Conservation (phyloP, 805 yeast species). For the Spathaspora sp. region DNA sequence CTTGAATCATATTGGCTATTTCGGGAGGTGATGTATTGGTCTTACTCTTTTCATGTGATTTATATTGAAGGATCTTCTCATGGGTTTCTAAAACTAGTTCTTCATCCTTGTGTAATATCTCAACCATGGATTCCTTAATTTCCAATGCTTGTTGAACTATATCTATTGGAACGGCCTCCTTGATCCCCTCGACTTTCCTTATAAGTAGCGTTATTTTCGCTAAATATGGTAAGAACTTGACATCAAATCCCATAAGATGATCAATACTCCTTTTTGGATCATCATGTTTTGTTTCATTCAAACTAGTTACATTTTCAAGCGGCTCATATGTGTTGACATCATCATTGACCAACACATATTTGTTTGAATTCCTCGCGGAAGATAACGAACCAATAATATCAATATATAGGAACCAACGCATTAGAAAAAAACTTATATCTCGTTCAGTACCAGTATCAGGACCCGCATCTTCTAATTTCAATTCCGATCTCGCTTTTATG, state of each 20-base stretch:
- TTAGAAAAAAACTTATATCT: slow-evolving; percentile 50
- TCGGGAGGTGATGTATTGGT: slow-evolving; percentile 12
- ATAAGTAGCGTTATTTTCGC: slow-evolving; percentile 43
- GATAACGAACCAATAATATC: slow-evolving; percentile 64
- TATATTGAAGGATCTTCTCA: slow-evolving; percentile 15
- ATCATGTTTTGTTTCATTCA: slow-evolving; percentile 14
- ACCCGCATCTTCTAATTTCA: slow-evolving; percentile 1
- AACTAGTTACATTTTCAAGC: slow-evolving; percentile 16
- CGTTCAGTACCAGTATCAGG: slow-evolving; percentile 23
- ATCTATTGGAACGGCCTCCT: slow-evolving; percentile 14
- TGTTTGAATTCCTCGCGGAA: slow-evolving; percentile 40
- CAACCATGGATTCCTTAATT: slow-evolving; percentile 19
- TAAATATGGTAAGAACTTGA: slow-evolving; percentile 54
- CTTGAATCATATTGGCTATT: slow-evolving; percentile 19
- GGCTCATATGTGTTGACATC: slow-evolving; percentile 16
- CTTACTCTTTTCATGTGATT: slow-evolving; percentile 4
- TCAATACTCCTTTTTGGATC: slow-evolving; percentile 46
- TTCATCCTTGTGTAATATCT: slow-evolving; percentile 23
- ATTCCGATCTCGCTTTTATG: slow-evolving; percentile 40
- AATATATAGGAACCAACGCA: slow-evolving; percentile 66
- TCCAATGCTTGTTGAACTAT: slow-evolving; percentile 21
- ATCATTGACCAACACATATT: slow-evolving; percentile 22
- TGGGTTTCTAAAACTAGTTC: slow-evolving; percentile 19
- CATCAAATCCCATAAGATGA: slow-evolving; percentile 63
- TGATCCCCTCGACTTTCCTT: slow-evolving; percentile 19